Conservation (phyloP, 139 green algal species). For the Eudorina sp. region DNA sequence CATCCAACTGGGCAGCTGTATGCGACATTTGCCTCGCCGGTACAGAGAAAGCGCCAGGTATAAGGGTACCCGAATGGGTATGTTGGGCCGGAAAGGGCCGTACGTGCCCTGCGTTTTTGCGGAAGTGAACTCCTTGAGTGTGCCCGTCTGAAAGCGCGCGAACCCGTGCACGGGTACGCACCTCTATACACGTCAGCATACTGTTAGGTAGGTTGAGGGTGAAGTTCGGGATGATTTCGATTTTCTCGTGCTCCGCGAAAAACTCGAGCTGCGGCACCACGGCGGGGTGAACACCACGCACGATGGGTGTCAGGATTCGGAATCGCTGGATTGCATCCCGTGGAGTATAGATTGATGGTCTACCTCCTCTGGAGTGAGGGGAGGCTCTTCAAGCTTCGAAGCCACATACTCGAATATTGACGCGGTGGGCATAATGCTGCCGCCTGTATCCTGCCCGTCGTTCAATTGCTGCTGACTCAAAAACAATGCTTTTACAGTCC, state of each 20-base stretch:
- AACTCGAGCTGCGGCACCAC: conserved; percentile 94
- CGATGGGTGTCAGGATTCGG: no score
- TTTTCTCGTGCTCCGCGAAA: conserved; percentile 85
- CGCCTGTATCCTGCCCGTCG: no score
- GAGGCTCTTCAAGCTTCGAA: conserved; percentile 15
- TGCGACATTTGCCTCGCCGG: conserved; percentile 81
- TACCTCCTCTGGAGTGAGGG: conserved; percentile 44
- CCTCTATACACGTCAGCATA: conserved; percentile 73
- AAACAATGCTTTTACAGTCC: no score
- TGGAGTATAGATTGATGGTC: neutral
- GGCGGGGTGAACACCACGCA: neutral
- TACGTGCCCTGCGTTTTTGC: conserved; percentile 72
- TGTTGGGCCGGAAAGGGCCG: conserved; percentile 87
- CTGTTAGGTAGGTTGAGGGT: conserved; percentile 63
- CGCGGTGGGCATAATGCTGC: conserved; percentile 20
- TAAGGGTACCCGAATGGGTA: conserved; percentile 79
- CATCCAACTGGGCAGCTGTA: conserved; percentile 87
- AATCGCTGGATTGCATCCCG: neutral
- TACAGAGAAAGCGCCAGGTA: conserved; percentile 89
- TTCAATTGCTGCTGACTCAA: no score
- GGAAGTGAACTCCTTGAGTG: neutral
- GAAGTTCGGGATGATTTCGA: conserved; percentile 91
- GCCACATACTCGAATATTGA: conserved; percentile 48
- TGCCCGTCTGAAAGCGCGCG: neutral
- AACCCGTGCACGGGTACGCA: conserved; percentile 33